Conservation (phyloP, 2,329 filamentous ascomycete genomes). For the Corniculantispora saksenae region DNA sequence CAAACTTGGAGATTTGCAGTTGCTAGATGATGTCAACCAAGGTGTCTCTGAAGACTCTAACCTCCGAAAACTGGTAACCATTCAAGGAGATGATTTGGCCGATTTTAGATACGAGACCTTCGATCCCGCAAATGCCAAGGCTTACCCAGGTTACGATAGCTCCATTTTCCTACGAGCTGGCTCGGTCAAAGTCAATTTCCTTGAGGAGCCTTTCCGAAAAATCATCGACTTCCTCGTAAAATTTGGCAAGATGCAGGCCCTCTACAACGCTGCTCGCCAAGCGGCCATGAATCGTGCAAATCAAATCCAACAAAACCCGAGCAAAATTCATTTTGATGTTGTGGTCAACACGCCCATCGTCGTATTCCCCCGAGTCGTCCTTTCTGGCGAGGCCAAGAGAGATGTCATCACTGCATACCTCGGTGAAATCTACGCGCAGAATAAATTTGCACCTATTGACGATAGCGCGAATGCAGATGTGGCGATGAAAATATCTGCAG, state of each 20-base stretch:
- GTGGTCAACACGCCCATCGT: conserved; percentile 94
- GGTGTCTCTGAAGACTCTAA: conserved; percentile 80
- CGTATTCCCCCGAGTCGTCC: conserved; percentile 81
- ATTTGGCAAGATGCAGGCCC: conserved; percentile 98
- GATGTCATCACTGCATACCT: conserved; percentile 91
- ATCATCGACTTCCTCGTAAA: conserved; percentile 98
- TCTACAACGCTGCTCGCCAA: conserved; percentile 95
- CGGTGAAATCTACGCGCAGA: conserved; percentile 96
- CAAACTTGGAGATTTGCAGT: conserved; percentile 80
- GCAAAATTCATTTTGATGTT: conserved; percentile 91
- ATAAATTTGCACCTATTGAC: conserved; percentile 83
- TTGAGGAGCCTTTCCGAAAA: conserved; percentile 96
- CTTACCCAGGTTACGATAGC: conserved; percentile 92
- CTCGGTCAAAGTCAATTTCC: conserved; percentile 94
- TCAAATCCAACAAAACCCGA: conserved; percentile 87
- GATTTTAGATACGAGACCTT: conserved; percentile 99
- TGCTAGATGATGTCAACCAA: conserved; percentile 92
- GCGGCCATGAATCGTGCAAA: conserved; percentile 92
- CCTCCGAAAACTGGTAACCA: conserved; percentile 84
- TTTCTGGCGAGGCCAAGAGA: conserved; percentile 67
- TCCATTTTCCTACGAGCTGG: conserved; percentile 88
- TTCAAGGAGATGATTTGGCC: conserved; percentile 91
- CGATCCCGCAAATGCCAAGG: conserved; percentile 65
- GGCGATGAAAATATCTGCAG: conserved; percentile 86
- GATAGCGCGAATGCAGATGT: conserved; percentile 72